phyloP scores from a whole-genome alignment of 2,329 filamentous ascomycete species.

The Exserohilum rostratum region DNA sequence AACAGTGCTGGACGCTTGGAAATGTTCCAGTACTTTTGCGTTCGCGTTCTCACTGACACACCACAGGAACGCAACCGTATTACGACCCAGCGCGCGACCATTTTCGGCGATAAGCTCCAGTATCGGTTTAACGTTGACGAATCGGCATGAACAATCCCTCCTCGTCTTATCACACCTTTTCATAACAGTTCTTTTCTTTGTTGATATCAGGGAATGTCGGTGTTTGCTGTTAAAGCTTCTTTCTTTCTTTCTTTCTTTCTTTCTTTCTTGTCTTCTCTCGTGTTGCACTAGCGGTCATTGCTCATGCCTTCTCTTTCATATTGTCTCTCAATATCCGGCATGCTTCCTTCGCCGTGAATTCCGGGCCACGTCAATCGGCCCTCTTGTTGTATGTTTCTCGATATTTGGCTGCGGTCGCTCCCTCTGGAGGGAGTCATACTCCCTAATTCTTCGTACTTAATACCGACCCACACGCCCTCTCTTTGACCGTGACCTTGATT shows the following conservation, averaged over 20 bases:
- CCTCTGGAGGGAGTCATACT: neutral
- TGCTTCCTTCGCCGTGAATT: neutral
- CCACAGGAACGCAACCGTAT: conserved; percentile 18
- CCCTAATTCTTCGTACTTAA: neutral
- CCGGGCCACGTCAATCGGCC: neutral
- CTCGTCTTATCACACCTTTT: neutral
- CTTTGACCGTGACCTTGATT: neutral
- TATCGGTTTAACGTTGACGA: neutral
- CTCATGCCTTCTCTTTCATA: neutral
- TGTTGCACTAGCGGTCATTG: conserved; percentile 1
- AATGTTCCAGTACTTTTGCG: neutral
- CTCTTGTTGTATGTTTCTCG: neutral
- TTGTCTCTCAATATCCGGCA: neutral
- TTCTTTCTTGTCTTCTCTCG: conserved; percentile 10
- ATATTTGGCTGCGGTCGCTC: neutral
- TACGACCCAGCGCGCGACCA: conserved; percentile 33
- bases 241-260: conserved; percentile 1
- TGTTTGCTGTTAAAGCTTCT: conserved; percentile 1
- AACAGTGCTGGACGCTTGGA: neutral
- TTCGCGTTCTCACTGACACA: conserved; percentile 4
- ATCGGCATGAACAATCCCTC: neutral
- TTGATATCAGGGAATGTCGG: conserved; percentile 29
- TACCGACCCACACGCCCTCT: neutral
- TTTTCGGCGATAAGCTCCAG: conserved; percentile 21
- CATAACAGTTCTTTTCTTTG: conserved; percentile 14